A percentile compares a stretch with the other conserved stretches of the same genome.
Evolutionary conservation across 2,329 filamentous ascomycete species (phyloP).

Genomic region (Colletotrichum sp.): DNA sequence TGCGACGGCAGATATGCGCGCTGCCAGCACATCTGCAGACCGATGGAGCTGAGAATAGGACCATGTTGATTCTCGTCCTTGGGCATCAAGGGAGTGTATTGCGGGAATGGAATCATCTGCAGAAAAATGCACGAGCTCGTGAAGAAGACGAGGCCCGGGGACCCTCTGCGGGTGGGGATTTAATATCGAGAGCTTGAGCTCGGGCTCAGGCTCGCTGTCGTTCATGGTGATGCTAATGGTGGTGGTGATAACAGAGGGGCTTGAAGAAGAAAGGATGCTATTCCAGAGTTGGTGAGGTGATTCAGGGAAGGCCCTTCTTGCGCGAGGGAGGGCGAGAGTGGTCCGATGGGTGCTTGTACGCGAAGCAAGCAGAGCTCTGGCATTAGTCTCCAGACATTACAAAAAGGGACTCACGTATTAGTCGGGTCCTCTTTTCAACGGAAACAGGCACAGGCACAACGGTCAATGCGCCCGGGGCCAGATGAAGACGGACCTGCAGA

Average conservation of each 20-base stretch:
- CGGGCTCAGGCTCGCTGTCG: neutral
- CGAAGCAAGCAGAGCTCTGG: neutral
- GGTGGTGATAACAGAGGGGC: neutral
- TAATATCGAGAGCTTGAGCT: slow-evolving; percentile 43
- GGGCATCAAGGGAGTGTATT: slow-evolving; percentile 61
- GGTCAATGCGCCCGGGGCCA: slow-evolving; percentile 6
- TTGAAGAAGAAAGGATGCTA: neutral
- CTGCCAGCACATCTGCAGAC: slow-evolving; percentile 61
- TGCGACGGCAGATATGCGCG: slow-evolving; percentile 43
- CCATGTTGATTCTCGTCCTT: slow-evolving; percentile 50
- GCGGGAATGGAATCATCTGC: slow-evolving; percentile 47
- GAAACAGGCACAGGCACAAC: neutral
- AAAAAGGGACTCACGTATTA: slow-evolving; percentile 9
- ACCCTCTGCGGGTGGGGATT: slow-evolving; percentile 47
- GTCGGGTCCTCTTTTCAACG: slow-evolving; percentile 18
- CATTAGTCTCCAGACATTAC: neutral
- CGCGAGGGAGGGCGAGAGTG: neutral
- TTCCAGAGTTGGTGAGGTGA: neutral
- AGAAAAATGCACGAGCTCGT: slow-evolving; percentile 62
- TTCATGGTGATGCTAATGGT: neutral
- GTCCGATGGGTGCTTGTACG: neutral
- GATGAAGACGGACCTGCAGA: slow-evolving; percentile 18
- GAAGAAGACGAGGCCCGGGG: slow-evolving; percentile 50
- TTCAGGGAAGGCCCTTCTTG: neutral
- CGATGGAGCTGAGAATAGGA: slow-evolving; percentile 69